Base-by-base conservation (phyloP, 257 asterid species). In the Verbena officinalis region DNA sequence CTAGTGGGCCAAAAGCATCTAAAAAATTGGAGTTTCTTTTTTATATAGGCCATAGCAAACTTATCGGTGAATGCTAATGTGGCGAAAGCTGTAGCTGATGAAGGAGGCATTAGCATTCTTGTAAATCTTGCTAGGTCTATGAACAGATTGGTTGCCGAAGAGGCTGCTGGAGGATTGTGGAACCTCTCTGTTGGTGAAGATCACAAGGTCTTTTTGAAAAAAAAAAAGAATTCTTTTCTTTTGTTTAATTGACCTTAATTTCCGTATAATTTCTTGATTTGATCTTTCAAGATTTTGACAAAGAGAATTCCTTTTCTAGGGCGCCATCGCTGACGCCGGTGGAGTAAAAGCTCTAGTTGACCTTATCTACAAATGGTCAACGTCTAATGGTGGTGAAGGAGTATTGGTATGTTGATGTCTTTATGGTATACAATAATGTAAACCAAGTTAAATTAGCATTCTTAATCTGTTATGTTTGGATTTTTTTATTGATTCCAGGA, bases 131-230 rank as follows among this genome's bases (percentile, higher is more conserved):
- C 87, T 27, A 77, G 73, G 77, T 84, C 91, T 36, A 70, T 69
- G 75, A 87, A 80, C 73, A 84, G 80, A 71, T 58, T 75, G 81
- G 87, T 84, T 23, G 89, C 91, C 1, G 87, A 82, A 80, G 87
- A 84, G 78, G 91, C 91, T 46, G 86, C 91, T 6, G 91, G 87
- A 65, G 91, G 89, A 62, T 76, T 87, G 40, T 78, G 91, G 95
- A 84, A 87, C 62, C 91, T 87, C 24, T 84, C 91, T 7, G 84
- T 80, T 44, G 89, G 89, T 63, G 84, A 84, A 73, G 91, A 78
- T 69, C 87, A 84, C 59, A 87, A 87, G 95, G 95, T 86, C 44
- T 38, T 27, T 27, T 27, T 27, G 4, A 27, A 27, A 2, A 27
- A n/a, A n/a, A n/a, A n/a, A n/a, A n/a, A n/a, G n/a, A n/a, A n/a